These are phyloP conservation scores for Rhodofomes roseus DNA, from an alignment of 1,284 basidiomycete species.

Conservation along the genomic window DNA sequence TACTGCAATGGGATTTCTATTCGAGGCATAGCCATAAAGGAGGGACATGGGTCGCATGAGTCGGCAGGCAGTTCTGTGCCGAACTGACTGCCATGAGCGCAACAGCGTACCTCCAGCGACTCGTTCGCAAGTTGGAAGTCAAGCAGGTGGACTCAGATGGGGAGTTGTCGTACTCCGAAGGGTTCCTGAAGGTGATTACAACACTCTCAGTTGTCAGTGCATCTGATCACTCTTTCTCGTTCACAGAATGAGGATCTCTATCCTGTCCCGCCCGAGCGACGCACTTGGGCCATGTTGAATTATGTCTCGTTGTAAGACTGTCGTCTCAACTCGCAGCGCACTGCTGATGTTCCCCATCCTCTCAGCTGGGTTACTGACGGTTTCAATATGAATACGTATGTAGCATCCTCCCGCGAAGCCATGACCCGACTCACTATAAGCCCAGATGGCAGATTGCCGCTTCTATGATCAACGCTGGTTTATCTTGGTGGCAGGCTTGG, in stretches of 20 bases:
- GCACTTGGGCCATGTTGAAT: slow-evolving; percentile 60
- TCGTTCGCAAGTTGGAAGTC: not conserved
- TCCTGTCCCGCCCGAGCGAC: slow-evolving; percentile 54
- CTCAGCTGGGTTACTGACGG: slow-evolving; percentile 75
- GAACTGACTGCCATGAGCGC: not conserved
- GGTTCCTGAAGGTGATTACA: slow-evolving; percentile 21
- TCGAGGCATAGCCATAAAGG: not conserved
- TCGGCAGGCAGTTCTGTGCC: not conserved
- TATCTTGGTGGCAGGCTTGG: slow-evolving; percentile 85
- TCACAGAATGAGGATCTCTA: slow-evolving; percentile 59
- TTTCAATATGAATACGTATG: slow-evolving; percentile 79
- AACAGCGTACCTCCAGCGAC: not conserved
- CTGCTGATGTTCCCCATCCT: too few relatives aligned
- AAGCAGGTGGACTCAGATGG: not conserved
- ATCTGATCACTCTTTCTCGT: not conserved
- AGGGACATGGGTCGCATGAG: not conserved
- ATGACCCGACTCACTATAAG: not conserved
- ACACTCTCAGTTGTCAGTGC: not conserved
- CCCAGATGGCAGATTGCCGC: slow-evolving; percentile 71
- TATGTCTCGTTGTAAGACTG: slow-evolving; percentile 64
- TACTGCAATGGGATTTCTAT: not conserved
- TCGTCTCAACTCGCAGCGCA: not conserved
- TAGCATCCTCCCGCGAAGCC: slow-evolving; percentile 19
- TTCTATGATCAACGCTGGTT: slow-evolving; percentile 70
- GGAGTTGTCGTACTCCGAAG: slow-evolving; percentile 22